Percentiles rank a stretch among this genome's conserved stretches.
Evolutionary conservation across 2,329 filamentous ascomycete genomes (phyloP).

Genomic region (Cyclaneusma minus): DNA sequence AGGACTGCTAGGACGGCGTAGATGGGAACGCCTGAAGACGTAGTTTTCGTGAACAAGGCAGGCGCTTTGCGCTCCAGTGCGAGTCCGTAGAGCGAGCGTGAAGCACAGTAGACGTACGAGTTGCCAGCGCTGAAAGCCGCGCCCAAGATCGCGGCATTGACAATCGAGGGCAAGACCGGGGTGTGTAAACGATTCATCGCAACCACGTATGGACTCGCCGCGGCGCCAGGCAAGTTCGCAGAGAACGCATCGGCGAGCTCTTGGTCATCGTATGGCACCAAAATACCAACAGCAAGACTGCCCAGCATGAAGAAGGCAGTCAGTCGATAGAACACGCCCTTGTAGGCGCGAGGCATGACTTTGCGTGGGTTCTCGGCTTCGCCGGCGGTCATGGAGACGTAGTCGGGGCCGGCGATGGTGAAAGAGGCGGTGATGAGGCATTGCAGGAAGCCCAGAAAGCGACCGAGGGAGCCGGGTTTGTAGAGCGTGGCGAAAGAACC

Average conservation of each 20-base stretch:
- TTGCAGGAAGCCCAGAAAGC: slow-evolving; percentile 40
- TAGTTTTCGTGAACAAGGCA: slow-evolving; percentile 30
- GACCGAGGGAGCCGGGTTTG: slow-evolving; percentile 35
- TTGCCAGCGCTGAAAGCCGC: slow-evolving; percentile 39
- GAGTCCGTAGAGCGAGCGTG: slow-evolving; percentile 37
- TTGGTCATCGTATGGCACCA: slow-evolving; percentile 41
- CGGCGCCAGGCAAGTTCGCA: slow-evolving; percentile 29
- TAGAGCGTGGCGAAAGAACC: slow-evolving; percentile 38
- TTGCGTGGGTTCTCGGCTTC: slow-evolving; percentile 50
- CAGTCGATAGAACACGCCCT: slow-evolving; percentile 58
- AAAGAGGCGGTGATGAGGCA: slow-evolving; percentile 51
- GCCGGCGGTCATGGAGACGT: slow-evolving; percentile 37
- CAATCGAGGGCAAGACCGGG: slow-evolving; percentile 37
- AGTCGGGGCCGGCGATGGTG: slow-evolving; percentile 52
- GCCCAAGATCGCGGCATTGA: slow-evolving; percentile 41
- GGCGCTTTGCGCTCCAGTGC: slow-evolving; percentile 31
- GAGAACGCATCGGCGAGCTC: slow-evolving; percentile 37
- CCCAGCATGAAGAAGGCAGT: slow-evolving; percentile 58
- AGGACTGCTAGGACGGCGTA: slow-evolving; percentile 41
- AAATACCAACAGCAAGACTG: slow-evolving; percentile 41
- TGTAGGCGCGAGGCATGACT: slow-evolving; percentile 54
- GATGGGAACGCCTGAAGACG: slow-evolving; percentile 37
- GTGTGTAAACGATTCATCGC: slow-evolving; percentile 40
- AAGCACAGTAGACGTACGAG: slow-evolving; percentile 31
- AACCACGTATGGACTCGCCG: slow-evolving; percentile 35